phyloP scores from a whole-genome alignment of 2,329 filamentous ascomycete genomes.

The Pezicula radicicola region DNA sequence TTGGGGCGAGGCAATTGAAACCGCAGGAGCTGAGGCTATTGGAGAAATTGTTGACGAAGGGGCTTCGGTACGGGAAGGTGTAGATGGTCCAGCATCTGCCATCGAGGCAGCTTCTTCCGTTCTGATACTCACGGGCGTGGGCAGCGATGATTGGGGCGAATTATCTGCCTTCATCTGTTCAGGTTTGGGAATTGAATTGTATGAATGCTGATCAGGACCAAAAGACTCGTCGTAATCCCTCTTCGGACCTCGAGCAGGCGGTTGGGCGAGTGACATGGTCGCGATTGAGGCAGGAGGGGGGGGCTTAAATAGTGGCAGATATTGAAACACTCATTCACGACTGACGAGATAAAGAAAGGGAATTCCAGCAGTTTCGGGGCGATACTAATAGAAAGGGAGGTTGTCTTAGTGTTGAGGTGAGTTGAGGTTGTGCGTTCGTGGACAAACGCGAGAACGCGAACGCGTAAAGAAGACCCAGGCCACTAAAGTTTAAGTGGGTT shows the following conservation, averaged over 20 bases:
- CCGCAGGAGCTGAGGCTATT: slow-evolving; percentile 16
- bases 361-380: no score
- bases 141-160: neutral
- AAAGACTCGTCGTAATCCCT: neutral
- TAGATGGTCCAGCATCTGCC: slow-evolving; percentile 15
- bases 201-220: neutral
- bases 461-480: no score
- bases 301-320: no score
- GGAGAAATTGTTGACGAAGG: neutral
- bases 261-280: neutral
- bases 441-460: no score
- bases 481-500: no score
- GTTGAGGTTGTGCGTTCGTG: no score
- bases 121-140: slow-evolving; percentile 8
- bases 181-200: neutral
- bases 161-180: neutral
- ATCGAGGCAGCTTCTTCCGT: slow-evolving; percentile 12
- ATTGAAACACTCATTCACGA: no score
- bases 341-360: no score
- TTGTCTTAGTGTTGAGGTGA: no score
- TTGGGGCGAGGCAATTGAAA: slow-evolving; percentile 12
- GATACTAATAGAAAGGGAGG: no score
- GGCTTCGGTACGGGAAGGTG: slow-evolving; percentile 8
- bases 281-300: neutral
- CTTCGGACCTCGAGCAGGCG: neutral